Percentiles rank a stretch among this genome's conserved stretches.
Evolutionary conservation across 495 filamentous ascomycete genomes (phyloP).

Genomic region (Neurospora cerealis): DNA sequence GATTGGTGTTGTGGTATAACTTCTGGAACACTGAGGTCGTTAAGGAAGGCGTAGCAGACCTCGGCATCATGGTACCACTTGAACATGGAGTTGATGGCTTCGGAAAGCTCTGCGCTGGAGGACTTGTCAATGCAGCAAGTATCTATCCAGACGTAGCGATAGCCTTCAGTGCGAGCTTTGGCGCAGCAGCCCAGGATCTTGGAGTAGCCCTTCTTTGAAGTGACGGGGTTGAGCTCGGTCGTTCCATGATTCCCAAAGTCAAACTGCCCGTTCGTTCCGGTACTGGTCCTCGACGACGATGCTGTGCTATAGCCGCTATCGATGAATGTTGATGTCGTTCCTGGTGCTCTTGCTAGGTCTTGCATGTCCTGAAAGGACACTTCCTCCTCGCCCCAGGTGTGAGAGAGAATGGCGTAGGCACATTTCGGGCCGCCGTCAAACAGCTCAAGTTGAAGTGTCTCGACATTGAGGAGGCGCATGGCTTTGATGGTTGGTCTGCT

Average conservation of each 20-base stretch:
- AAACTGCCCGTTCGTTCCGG: neutral
- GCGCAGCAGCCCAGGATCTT: conserved; percentile 7
- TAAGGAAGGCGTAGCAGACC: conserved; percentile 26
- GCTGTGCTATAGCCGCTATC: neutral
- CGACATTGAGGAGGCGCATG: conserved; percentile 21
- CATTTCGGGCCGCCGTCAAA: conserved; percentile 7
- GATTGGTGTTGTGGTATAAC: neutral
- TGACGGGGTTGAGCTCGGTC: neutral
- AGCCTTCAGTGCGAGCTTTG: conserved; percentile 3
- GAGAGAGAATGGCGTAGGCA: conserved; percentile 23
- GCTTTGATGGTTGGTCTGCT: neutral
- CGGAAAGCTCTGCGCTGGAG: conserved; percentile 20
- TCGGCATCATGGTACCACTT: conserved; percentile 17
- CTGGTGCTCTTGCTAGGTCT: neutral
- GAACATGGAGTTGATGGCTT: conserved; percentile 13
- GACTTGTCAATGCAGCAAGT: conserved; percentile 34
- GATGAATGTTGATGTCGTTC: neutral
- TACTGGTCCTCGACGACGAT: neutral
- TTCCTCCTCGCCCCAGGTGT: conserved; percentile 21
- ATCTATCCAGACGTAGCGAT: conserved; percentile 31
- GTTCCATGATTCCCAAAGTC: neutral
- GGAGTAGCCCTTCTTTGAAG: conserved; percentile 1
- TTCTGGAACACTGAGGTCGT: conserved; percentile 10
- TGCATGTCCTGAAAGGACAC: conserved; percentile 14
- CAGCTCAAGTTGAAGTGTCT: conserved; percentile 13